phyloP scores from a whole-genome alignment of 140 eudicot species.

The Stevia rebaudiana region DNA sequence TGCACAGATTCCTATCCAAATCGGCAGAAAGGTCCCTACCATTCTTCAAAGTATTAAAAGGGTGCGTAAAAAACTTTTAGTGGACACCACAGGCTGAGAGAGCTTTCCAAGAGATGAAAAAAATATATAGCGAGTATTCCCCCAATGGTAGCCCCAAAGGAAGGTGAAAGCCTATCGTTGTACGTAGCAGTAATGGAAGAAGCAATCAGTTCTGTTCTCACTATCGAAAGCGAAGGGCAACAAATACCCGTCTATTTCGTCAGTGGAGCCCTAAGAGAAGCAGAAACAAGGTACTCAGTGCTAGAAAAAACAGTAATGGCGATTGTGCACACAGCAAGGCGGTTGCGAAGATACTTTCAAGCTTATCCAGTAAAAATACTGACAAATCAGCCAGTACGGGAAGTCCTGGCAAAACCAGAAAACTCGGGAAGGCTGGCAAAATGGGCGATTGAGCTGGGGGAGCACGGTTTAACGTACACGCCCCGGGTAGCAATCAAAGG shows the following conservation, averaged over 20 bases:
- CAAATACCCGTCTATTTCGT: neutral
- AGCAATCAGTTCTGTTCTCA: no score
- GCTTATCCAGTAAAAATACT: neutral
- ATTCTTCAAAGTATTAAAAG: no score
- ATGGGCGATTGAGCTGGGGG: neutral
- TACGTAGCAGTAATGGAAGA: no score
- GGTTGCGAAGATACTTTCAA: neutral
- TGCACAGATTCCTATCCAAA: no score
- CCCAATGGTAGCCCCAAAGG: no score
- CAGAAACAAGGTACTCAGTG: neutral
- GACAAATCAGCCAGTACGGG: neutral
- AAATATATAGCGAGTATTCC: no score
- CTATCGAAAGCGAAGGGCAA: neutral
- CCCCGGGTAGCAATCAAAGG: neutral
- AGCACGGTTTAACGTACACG: neutral
- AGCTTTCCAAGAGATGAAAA: no score
- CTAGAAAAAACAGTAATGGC: neutral
- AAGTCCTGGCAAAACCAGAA: neutral
- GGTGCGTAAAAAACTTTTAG: no score
- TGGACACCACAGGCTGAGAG: no score
- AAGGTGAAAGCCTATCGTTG: no score
- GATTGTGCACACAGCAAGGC: neutral
- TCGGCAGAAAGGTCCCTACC: no score
- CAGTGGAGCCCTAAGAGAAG: neutral
- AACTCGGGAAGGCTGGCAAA: neutral